Evolutionary conservation across 306 rosid species (phyloP), one percentile per base, ranked within the genome.

Genomic region (Citrullus colocynthis): DNA sequence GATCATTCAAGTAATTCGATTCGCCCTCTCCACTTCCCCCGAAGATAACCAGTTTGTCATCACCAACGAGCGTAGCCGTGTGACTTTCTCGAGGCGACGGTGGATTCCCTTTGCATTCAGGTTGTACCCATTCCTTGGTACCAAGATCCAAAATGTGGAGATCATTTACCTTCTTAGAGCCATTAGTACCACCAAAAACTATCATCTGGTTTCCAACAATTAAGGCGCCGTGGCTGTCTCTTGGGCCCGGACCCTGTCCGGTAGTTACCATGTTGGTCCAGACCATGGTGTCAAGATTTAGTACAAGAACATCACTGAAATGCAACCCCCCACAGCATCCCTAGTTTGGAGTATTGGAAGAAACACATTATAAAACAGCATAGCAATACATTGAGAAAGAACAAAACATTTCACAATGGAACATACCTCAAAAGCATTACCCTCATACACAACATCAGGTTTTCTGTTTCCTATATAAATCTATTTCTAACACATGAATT

Each of bases 11-110:
- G 81, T 93, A 92, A 80, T 91, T 91, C 28, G 87, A 90, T 30
- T 92, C 91, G 17, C 97, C 97, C 85, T 92, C 97, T 54, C 99
- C 99, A 83, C 97, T 92, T 32, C 99, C 99, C 66, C 99, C 99
- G 77, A 95, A 95, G 20, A 95, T 77, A 65, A 91, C 96, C 60
- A 95, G 36, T 74, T 86, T 89, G 54, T 90, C 92, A 4, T 84
- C 85, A 16, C 92, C 87, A 69, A 95, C 83, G 6, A 92, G 91
- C 2, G 97, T 95, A 57, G 93, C 96, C 18, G 90, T 85, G 81
- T 95, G 99, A 62, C 99, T 95, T 81, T 95, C 99, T 6, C 99
- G 86, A 13, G 99, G 97, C 14, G 93, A 84, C 62, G 99, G 99
- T 21, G 93, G 88, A 52, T 77, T 82, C 54, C 99, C 99, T 41